Percentiles rank a stretch among this genome's conserved stretches.
These are phyloP conservation scores for Termitomyces sp. DNA, from an alignment of 768 basidiomycete genomes.

Conservation along the genomic window DNA sequence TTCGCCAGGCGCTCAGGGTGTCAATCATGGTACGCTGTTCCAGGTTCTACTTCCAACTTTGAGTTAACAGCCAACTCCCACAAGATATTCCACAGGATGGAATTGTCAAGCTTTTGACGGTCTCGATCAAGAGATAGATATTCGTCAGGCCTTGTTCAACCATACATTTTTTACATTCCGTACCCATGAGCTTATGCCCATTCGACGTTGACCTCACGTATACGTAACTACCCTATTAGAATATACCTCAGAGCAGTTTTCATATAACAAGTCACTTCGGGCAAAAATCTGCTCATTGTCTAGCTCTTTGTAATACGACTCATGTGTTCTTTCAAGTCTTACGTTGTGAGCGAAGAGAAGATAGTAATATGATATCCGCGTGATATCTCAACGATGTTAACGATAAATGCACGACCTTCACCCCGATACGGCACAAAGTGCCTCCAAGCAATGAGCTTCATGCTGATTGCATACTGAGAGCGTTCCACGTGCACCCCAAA, in stretches of 20 bases:
- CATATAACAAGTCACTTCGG: not conserved
- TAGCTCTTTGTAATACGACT: not conserved
- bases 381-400: no score
- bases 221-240: no score
- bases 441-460: not conserved
- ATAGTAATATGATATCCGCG: no score
- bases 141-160: not conserved
- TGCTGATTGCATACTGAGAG: not conserved
- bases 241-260: not conserved
- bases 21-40: slow-evolving; percentile 44
- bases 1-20: slow-evolving; percentile 29
- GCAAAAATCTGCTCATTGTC: not conserved
- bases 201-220: not conserved
- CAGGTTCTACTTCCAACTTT: not conserved
- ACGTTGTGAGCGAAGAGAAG: not conserved
- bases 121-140: slow-evolving; percentile 24
- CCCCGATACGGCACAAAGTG: not conserved
- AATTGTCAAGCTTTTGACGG: slow-evolving; percentile 41
- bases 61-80: not conserved
- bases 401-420: no score
- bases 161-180: not conserved
- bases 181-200: not conserved
- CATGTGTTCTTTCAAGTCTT: not conserved
- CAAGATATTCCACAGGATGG: slow-evolving; percentile 46
- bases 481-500: not conserved